phyloP scores from a whole-genome alignment of 768 basidiomycete species.

The Tephrocybe sp. region DNA sequence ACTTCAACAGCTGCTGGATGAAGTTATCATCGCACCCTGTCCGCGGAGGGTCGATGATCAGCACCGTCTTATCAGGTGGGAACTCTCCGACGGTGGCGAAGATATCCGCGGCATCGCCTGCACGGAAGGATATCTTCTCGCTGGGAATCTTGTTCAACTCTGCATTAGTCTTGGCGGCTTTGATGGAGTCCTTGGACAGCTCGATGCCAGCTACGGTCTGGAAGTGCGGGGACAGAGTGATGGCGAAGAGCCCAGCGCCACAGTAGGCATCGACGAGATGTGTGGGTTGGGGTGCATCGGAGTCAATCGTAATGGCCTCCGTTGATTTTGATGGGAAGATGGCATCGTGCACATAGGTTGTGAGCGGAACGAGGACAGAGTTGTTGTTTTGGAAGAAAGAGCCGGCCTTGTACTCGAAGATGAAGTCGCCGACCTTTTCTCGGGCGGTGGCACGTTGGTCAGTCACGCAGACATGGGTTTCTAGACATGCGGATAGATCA shows the following conservation, averaged over 20 bases:
- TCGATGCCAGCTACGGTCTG: conserved; percentile 84
- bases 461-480: conserved; percentile 77
- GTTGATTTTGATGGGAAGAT: conserved; percentile 45
- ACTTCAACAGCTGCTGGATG: conserved; percentile 71
- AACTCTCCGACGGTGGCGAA: conserved; percentile 69
- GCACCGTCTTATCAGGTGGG: conserved; percentile 62
- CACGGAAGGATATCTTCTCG: conserved; percentile 64
- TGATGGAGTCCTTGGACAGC: conserved; percentile 72
- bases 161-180: conserved; percentile 66
- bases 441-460: conserved; percentile 80
- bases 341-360: conserved; percentile 77
- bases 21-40: conserved; percentile 90
- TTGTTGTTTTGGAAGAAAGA: conserved; percentile 99
- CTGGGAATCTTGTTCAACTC: conserved; percentile 56
- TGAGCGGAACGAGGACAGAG: conserved; percentile 80
- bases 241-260: conserved; percentile 85
- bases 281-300: conserved; percentile 41
- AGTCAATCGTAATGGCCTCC: conserved; percentile 14
- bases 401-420: conserved; percentile 84
- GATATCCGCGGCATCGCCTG: conserved; percentile 86
- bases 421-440: conserved; percentile 76
- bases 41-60: conserved; percentile 89
- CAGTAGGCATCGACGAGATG: conserved; percentile 97
- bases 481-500: conserved; percentile 36
- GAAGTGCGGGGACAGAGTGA: conserved; percentile 79